Percentiles rank a stretch among this genome's conserved stretches.
These are phyloP conservation scores for Mycothermus thermophilus DNA, from an alignment of 495 filamentous ascomycete species.

Conservation along the genomic window DNA sequence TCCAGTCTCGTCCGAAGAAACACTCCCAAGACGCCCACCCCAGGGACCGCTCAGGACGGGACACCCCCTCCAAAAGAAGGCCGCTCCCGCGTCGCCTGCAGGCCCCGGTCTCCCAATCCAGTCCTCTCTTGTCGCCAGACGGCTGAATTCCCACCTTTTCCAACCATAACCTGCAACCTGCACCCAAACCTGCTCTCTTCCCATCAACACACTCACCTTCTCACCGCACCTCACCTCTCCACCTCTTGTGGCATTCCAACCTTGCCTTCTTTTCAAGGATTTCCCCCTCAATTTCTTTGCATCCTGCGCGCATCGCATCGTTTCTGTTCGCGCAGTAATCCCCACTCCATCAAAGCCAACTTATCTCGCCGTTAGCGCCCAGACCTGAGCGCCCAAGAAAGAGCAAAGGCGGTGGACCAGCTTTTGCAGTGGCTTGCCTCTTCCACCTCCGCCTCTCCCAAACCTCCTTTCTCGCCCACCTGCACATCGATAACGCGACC, in stretches of 20 bases:
- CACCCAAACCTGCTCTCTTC: slow-evolving; percentile 9
- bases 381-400: too few species aligned
- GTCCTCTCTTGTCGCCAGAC: slow-evolving; percentile 8
- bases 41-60: too few species aligned
- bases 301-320: slow-evolving; percentile 11
- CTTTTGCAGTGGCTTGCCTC: slow-evolving; percentile 1
- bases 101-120: too few species aligned
- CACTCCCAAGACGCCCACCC: too few species aligned
- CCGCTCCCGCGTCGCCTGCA: too few species aligned
- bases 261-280: slow-evolving; percentile 26
- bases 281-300: slow-evolving; percentile 24
- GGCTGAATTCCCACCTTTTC: slow-evolving; percentile 11
- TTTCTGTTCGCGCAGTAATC: background rate
- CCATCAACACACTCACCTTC: slow-evolving; percentile 19
- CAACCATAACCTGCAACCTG: too few species aligned
- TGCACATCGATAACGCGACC: too few species aligned
- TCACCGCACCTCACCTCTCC: too few species aligned
- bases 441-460: slow-evolving; percentile 2
- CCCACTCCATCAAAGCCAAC: too few species aligned
- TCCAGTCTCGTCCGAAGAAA: too few species aligned
- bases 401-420: slow-evolving; percentile 7
- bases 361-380: too few species aligned
- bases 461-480: slow-evolving; percentile 7
- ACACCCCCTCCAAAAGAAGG: too few species aligned
- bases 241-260: slow-evolving; percentile 26